Conservation (phyloP, 2,329 filamentous ascomycete species). For the Stachybotrys chartarum region DNA sequence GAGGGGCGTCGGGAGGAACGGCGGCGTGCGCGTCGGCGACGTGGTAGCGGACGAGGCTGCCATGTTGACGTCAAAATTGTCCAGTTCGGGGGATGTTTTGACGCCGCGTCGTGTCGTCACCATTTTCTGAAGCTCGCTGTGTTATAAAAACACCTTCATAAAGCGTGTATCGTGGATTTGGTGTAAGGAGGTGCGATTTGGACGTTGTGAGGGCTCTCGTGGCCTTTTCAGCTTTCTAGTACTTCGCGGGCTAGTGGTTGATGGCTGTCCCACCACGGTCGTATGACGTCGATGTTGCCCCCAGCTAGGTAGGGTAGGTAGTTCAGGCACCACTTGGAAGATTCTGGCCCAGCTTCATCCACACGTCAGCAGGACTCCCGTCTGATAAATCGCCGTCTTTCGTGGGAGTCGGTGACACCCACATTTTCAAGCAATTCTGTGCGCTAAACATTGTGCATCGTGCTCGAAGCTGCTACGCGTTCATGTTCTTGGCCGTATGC, state of each 20-base stretch:
- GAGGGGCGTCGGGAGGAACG: conserved; percentile 62
- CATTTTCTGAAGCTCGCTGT: conserved; percentile 9
- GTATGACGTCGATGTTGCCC: not conserved
- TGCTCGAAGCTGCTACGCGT: too few species aligned
- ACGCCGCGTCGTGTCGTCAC: conserved; percentile 18
- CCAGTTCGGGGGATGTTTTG: conserved; percentile 7
- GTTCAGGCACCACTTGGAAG: conserved; percentile 1
- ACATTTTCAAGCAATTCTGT: too few species aligned
- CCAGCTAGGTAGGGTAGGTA: not conserved
- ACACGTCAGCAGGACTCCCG: not conserved
- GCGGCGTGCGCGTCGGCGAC: conserved; percentile 34
- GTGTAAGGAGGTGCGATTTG: not conserved
- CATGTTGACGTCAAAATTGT: conserved; percentile 3
- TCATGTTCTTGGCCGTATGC: too few species aligned
- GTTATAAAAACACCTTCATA: not conserved
- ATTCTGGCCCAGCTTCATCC: not conserved
- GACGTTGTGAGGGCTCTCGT: not conserved
- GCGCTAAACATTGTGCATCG: too few species aligned
- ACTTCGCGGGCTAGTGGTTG: conserved; percentile 1
- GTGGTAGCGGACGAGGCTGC: conserved; percentile 7
- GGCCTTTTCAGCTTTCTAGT: not conserved
- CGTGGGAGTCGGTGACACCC: too few species aligned
- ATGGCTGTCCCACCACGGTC: conserved; percentile 7
- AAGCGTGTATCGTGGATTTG: not conserved
- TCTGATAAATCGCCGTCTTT: too few species aligned